Evolutionary conservation across 176 grass and related monocot species (phyloP).

Genomic region (Musa schizocarpa): DNA sequence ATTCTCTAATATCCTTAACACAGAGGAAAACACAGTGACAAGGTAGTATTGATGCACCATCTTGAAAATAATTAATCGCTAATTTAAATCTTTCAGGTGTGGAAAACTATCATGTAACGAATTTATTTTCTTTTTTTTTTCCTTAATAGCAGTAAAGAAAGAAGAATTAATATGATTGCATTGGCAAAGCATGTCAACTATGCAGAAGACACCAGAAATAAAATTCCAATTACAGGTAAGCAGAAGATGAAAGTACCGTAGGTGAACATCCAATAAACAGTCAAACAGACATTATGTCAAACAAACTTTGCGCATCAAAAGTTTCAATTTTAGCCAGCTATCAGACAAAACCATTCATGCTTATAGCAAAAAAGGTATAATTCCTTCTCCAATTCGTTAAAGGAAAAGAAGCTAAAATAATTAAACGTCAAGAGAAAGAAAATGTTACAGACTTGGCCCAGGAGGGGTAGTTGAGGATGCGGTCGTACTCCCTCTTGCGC

Average conservation of each 20-base stretch:
- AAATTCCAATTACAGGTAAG: too few relatives aligned
- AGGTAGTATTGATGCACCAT: background rate
- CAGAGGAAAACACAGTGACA: background rate
- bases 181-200: background rate
- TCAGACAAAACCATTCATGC: background rate
- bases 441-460: conserved; percentile 65
- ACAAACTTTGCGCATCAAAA: background rate
- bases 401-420: background rate
- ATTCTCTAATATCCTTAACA: conserved; percentile 73
- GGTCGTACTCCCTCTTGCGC: conserved; percentile 54
- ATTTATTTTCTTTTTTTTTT: too few relatives aligned
- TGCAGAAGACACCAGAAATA: too few relatives aligned
- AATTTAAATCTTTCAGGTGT: too few relatives aligned
- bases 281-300: conserved; percentile 1
- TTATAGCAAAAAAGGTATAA: background rate
- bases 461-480: conserved; percentile 51
- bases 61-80: background rate
- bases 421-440: background rate
- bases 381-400: background rate
- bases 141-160: too few relatives aligned
- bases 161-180: background rate
- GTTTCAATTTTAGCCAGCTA: background rate
- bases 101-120: too few relatives aligned
- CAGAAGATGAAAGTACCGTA: too few relatives aligned
- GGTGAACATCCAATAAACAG: too few relatives aligned